These are phyloP conservation scores for Syncephalis fuscata DNA, from an alignment of 371 early-diverging fungal genomes.

Conservation along the genomic window DNA sequence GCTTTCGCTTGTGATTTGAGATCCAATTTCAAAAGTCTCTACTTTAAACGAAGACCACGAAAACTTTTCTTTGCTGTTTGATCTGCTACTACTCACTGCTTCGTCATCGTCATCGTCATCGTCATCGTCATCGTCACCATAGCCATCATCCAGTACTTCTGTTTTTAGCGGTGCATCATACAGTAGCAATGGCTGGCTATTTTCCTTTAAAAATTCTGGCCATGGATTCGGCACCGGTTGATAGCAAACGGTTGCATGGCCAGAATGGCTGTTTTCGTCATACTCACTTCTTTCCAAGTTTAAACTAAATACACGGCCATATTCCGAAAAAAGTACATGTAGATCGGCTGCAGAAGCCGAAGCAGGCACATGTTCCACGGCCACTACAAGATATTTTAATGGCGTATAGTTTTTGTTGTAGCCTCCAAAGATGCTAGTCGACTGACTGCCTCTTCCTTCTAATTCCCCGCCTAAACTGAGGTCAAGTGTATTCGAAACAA, in stretches of 20 bases:
- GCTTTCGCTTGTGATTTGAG: background rate
- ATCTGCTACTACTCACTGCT: too few relatives aligned
- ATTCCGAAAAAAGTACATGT: background rate
- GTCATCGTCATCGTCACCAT: background rate
- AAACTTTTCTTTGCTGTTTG: too few relatives aligned
- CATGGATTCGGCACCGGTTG: background rate
- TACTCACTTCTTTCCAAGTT: constrained; percentile 2
- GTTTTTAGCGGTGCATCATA: background rate
- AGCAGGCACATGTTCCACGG: background rate
- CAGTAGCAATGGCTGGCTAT: background rate
- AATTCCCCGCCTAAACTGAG: too few relatives aligned
- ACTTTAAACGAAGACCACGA: background rate
- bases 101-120: too few relatives aligned
- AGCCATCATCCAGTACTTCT: background rate
- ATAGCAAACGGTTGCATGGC: background rate
- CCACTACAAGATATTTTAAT: too few relatives aligned
- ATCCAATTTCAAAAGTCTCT: constrained; percentile 4
- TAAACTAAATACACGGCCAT: background rate
- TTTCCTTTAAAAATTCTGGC: background rate
- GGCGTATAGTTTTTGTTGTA: too few relatives aligned
- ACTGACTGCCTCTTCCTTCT: too few relatives aligned
- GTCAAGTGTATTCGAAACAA: too few relatives aligned
- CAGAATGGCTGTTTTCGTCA: background rate
- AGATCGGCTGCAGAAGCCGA: background rate
- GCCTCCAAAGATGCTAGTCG: background rate